These are phyloP conservation scores for Salicornia ramosissima DNA, from an alignment of 148 eudicot species.

Conservation along the genomic window DNA sequence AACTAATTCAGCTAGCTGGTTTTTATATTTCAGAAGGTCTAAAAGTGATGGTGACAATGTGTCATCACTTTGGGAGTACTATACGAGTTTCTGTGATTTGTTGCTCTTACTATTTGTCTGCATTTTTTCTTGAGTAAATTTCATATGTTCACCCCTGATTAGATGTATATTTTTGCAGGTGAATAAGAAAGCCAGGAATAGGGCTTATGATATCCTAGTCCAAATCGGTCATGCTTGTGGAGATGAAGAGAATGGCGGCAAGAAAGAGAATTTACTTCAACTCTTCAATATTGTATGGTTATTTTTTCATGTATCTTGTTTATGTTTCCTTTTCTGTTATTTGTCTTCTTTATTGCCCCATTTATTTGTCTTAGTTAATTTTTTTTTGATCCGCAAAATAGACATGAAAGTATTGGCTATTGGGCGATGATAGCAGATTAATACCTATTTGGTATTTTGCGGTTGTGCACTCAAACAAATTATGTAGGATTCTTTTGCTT, in stretches of 20 bases:
- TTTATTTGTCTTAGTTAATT: not conserved
- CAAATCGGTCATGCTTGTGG: conserved; percentile 89
- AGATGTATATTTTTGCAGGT: conserved; percentile 36
- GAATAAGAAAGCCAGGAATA: conserved; percentile 87
- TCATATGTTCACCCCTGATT: conserved; percentile 2
- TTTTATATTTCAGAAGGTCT: too few species aligned
- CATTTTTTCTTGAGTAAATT: not conserved
- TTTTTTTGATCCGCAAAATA: not conserved
- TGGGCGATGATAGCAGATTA: not conserved
- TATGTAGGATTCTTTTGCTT: not conserved
- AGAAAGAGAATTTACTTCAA: conserved; percentile 55
- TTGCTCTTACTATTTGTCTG: not conserved
- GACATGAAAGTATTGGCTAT: not conserved
- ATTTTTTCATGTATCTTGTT: not conserved
- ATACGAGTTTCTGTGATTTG: not conserved
- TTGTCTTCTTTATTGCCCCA: not conserved
- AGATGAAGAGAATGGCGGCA: conserved; percentile 72
- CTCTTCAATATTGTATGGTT: conserved; percentile 66
- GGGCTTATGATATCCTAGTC: conserved; percentile 90
- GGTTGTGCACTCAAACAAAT: not conserved
- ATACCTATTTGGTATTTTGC: not conserved
- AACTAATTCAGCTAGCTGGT: too few species aligned
- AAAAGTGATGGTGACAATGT: too few species aligned
- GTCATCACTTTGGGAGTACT: too few species aligned
- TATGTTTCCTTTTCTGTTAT: not conserved